phyloP scores from a whole-genome alignment of 2,329 filamentous ascomycete genomes.

The Coniochaeta prunicola region DNA sequence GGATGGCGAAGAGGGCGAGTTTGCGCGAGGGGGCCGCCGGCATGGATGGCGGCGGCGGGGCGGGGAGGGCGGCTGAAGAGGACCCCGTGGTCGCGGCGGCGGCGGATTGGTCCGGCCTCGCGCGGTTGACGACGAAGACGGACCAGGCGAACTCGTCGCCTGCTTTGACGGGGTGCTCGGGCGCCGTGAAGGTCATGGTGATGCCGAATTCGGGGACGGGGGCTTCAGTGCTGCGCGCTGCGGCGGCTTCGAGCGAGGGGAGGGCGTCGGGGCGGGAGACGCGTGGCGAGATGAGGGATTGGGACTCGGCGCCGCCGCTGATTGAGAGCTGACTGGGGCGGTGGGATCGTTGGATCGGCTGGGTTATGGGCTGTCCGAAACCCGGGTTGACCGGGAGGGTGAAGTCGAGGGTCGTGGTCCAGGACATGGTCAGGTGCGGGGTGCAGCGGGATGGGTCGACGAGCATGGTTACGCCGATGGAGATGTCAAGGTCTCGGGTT shows the following conservation, averaged over 20 bases:
- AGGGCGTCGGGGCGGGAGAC: constrained; percentile 52
- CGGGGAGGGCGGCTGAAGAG: constrained; percentile 29
- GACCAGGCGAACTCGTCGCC: constrained; percentile 66
- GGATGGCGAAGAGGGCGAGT: constrained; percentile 61
- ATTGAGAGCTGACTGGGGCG: constrained; percentile 60
- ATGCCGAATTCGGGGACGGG: constrained; percentile 58
- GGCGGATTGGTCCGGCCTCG: constrained; percentile 29
- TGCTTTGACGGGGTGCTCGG: constrained; percentile 45
- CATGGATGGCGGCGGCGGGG: constrained; percentile 2
- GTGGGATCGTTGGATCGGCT: constrained; percentile 54
- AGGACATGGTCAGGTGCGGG: constrained; percentile 56
- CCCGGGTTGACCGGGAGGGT: constrained; percentile 57
- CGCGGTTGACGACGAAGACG: constrained; percentile 70
- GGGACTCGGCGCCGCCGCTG: constrained; percentile 38
- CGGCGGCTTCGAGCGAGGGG: constrained; percentile 49
- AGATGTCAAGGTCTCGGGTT: constrained; percentile 48
- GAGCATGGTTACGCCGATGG: constrained; percentile 52
- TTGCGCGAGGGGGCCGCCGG: constrained; percentile 46
- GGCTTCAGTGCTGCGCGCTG: constrained; percentile 33
- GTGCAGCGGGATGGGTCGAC: constrained; percentile 49
- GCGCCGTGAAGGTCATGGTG: constrained; percentile 66
- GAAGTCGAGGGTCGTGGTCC: constrained; percentile 65
- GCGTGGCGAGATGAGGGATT: constrained; percentile 50
- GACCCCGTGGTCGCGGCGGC: constrained; percentile 1
- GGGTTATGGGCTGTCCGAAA: constrained; percentile 43